Conservation (phyloP, 805 yeast genomes). For the Lachancea fermentati region DNA sequence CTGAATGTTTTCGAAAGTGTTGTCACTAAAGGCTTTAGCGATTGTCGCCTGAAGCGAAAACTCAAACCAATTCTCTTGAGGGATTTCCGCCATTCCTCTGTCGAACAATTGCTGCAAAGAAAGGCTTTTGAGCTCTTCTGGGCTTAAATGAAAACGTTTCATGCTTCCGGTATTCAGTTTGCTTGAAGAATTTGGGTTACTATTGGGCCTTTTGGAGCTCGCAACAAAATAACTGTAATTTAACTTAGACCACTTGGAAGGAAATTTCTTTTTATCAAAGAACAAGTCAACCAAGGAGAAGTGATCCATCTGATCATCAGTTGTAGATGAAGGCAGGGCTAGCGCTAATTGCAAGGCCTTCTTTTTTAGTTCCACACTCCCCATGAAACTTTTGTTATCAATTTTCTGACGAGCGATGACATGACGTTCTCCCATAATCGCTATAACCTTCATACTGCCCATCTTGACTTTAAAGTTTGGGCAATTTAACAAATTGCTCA, state of each 20-base stretch:
- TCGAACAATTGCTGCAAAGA: conserved; percentile 60
- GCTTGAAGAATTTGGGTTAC: conserved; percentile 7
- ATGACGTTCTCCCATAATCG: conserved; percentile 56
- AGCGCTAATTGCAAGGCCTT: conserved; percentile 50
- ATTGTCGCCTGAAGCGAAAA: conserved; percentile 56
- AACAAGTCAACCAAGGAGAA: conserved; percentile 44
- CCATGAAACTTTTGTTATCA: conserved; percentile 21
- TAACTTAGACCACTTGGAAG: conserved; percentile 51
- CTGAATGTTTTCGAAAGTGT: conserved; percentile 46
- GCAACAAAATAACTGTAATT: conserved; percentile 49
- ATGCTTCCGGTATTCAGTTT: conserved; percentile 29
- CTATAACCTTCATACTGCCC: conserved; percentile 54
- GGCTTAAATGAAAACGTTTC: conserved; percentile 44
- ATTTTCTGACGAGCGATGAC: conserved; percentile 34
- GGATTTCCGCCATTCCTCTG: conserved; percentile 50
- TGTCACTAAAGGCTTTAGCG: conserved; percentile 67
- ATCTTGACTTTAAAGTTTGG: conserved; percentile 56
- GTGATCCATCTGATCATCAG: conserved; percentile 34
- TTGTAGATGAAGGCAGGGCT: conserved; percentile 45
- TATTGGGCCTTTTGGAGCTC: conserved; percentile 10
- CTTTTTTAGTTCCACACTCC: conserved; percentile 34
- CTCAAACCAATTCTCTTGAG: conserved; percentile 57
- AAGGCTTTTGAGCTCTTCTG: conserved; percentile 49
- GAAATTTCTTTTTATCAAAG: conserved; percentile 40
- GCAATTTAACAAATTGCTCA: conserved; percentile 52